A percentile compares a stretch with the other conserved stretches of the same genome.
These are phyloP conservation scores for Globisporangium solare DNA, from an alignment of 352 stramenopile genomes.

Conservation along the genomic window DNA sequence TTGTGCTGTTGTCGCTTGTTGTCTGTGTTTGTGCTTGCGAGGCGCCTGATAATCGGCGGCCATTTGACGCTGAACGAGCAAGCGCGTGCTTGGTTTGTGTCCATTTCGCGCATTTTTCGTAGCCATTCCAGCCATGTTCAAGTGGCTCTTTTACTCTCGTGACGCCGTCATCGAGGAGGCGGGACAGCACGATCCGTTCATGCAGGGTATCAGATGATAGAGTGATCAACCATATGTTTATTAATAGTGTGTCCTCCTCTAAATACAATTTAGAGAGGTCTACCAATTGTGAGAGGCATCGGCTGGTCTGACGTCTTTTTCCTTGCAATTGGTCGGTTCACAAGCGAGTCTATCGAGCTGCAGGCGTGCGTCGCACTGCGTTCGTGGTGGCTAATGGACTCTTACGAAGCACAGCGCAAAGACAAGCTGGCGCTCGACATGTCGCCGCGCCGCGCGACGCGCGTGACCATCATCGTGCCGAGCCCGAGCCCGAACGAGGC, in stretches of 20 bases:
- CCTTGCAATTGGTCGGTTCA: not conserved
- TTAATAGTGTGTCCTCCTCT: not conserved
- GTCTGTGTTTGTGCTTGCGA: not conserved
- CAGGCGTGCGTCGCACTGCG: no score
- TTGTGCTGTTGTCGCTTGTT: not conserved
- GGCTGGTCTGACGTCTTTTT: constrained; percentile 1
- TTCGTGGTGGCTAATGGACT: not conserved
- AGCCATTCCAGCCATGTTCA: not conserved
- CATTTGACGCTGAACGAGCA: no score
- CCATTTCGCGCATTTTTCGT: not conserved
- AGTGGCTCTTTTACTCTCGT: not conserved
- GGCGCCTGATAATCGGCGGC: not conserved
- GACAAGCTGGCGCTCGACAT: not conserved
- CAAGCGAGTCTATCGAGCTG: no score
- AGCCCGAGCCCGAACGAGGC: constrained; percentile 4
- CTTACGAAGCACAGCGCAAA: not conserved
- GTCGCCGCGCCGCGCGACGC: not conserved
- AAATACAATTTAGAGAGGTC: not conserved
- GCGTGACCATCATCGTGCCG: constrained; percentile 7
- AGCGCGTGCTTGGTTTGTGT: not conserved
- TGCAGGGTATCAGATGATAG: not conserved
- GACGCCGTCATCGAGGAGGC: no score
- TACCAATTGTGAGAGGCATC: not conserved
- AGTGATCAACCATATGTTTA: not conserved
- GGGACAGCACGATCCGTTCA: not conserved